Evolutionary conservation across 2,329 filamentous ascomycete species (phyloP).

Genomic region (Apiospora sp.): DNA sequence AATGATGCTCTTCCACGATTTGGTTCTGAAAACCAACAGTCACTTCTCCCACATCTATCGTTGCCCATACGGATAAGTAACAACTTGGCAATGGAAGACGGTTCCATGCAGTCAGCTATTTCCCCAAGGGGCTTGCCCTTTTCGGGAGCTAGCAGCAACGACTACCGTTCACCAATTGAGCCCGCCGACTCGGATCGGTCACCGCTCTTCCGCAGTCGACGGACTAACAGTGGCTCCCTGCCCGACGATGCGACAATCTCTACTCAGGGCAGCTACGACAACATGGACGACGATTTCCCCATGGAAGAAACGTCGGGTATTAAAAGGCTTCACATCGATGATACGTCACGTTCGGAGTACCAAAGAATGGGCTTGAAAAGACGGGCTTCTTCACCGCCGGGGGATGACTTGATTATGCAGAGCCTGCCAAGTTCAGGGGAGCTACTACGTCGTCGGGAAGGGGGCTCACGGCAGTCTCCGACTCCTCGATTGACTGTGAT

Average conservation of each 20-base stretch:
- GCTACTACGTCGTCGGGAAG: conserved; percentile 56
- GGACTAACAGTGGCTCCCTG: conserved; percentile 56
- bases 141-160: conserved; percentile 44
- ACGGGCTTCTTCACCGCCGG: conserved; percentile 62
- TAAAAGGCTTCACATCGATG: conserved; percentile 56
- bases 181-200: conserved; percentile 57
- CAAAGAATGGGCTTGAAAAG: conserved; percentile 60
- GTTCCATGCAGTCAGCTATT: conserved; percentile 55
- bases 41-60: conserved; percentile 52
- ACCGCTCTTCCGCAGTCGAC: conserved; percentile 52
- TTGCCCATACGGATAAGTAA: conserved; percentile 54
- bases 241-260: conserved; percentile 56
- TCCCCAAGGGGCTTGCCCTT: conserved; percentile 57
- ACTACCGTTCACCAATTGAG: conserved; percentile 55
- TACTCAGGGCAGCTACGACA: conserved; percentile 54
- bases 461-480: conserved; percentile 59
- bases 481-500: conserved; percentile 57
- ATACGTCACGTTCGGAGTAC: conserved; percentile 46
- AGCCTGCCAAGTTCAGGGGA: conserved; percentile 48
- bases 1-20: conserved; percentile 49
- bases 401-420: conserved; percentile 53
- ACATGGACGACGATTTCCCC: conserved; percentile 59
- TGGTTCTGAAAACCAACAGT: conserved; percentile 46
- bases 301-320: conserved; percentile 54
- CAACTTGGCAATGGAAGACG: conserved; percentile 51